These are phyloP conservation scores for Chrysophaeum taylorii DNA, from an alignment of 352 stramenopile species.

Conservation along the genomic window DNA sequence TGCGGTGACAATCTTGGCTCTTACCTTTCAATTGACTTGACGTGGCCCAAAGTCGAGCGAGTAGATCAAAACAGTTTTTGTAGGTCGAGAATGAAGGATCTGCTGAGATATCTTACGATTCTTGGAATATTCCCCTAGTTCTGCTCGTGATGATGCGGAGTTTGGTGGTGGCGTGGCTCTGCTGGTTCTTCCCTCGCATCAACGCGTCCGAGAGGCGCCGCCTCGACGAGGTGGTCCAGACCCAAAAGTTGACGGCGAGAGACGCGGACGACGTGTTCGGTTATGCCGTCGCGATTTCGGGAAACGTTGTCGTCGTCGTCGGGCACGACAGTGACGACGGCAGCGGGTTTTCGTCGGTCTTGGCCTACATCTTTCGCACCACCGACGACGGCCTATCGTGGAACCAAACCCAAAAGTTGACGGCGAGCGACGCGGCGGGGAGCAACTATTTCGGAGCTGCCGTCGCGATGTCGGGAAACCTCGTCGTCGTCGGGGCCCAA, in stretches of 20 bases:
- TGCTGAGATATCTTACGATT: no score
- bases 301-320: neutral
- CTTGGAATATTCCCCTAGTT: no score
- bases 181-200: no score
- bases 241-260: neutral
- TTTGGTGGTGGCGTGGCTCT: no score
- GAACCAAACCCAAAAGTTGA: neutral
- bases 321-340: neutral
- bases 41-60: no score
- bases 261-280: neutral
- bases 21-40: no score
- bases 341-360: neutral
- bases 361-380: neutral
- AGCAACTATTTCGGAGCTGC: neutral
- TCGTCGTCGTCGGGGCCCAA: constrained; percentile 1
- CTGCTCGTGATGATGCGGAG: no score
- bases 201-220: no score
- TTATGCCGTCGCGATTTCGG: neutral
- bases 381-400: neutral
- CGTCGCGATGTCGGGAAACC: neutral
- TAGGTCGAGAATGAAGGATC: no score
- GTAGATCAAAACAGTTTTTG: no score
- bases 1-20: no score
- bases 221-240: no score
- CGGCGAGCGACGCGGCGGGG: neutral